Evolutionary conservation across 305 asterid species (phyloP).

Genomic region (Fraxinus greggii): DNA sequence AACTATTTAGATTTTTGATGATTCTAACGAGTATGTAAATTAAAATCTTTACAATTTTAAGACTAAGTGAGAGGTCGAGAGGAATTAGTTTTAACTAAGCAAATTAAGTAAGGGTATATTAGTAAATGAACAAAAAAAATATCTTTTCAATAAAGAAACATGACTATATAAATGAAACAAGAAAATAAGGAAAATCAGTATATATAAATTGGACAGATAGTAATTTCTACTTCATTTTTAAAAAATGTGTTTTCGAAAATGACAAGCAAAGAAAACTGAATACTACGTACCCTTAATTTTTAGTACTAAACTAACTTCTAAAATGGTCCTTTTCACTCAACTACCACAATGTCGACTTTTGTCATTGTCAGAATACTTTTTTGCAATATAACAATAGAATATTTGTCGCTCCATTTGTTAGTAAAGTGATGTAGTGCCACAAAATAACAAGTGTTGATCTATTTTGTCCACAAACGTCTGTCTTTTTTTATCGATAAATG

Average conservation of each 20-base stretch:
- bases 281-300: not conserved
- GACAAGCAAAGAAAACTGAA: not conserved
- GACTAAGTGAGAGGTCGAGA: no score
- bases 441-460: not conserved
- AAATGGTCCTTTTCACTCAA: not conserved
- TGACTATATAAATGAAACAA: no score
- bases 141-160: no score
- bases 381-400: not conserved
- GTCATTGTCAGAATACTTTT: not conserved
- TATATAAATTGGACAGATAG: no score
- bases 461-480: not conserved
- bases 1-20: no score
- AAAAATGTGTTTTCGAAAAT: no score
- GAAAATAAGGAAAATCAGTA: not conserved
- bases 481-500: no score
- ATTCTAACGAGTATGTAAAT: no score
- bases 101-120: no score
- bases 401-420: not conserved
- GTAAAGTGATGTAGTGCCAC: not conserved
- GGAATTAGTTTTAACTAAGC: not conserved
- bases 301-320: not conserved
- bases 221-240: not conserved
- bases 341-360: not conserved
- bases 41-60: no score
- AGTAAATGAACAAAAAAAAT: no score